Evolutionary conservation across 106 monocot genomes (phyloP), one percentile per base, ranked within the genome.

Genomic region (Chionographis japonica): DNA sequence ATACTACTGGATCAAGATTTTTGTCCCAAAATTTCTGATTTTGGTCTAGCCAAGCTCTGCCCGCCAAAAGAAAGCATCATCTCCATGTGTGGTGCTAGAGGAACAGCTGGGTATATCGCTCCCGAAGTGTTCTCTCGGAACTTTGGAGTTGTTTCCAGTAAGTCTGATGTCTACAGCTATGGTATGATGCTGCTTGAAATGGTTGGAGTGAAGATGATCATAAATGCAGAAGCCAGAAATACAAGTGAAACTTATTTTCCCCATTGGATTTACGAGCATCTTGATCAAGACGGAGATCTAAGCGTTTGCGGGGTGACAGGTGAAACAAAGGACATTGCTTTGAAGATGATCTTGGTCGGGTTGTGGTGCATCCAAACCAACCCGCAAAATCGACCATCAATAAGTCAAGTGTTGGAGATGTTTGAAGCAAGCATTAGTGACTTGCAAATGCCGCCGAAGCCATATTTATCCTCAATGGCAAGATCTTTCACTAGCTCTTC

Each of bases 161-260:
- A 81, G 52, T 81, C 72, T 1, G 81, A 76, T 50, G 82, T 77
- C 7, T 82, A 82, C 64, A 82, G 82, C 8, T 82, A 72, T 38
- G 77, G 82, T 3, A 82, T 82, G 82, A 46, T 82, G 73, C 17
- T 82, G 0, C 60, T 82, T 41, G 82, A 82, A 73, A 82, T 82
- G 77, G 72, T 69, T 3, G 63, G 77, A 14, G 68, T 72, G 20
- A 76, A 60, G 61, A 77, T 43, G 6, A 72, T 58, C 8, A 6
- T 68, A 16, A 55, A 71, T 19, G 54, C 41, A 49, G 37, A 11
- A 35, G 65, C 40, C 19, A 36, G 50, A 1, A 76, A 61, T 10
- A 40, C 52, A 7, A 76, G 80, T 62, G 59, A 81, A 39, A 20
- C 43, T 7, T 75, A 71, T 60, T 81, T 71, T 52, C 80, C 75